Evolutionary conservation across 768 basidiomycete genomes (phyloP).

Genomic region (Trametes sanguinea): DNA sequence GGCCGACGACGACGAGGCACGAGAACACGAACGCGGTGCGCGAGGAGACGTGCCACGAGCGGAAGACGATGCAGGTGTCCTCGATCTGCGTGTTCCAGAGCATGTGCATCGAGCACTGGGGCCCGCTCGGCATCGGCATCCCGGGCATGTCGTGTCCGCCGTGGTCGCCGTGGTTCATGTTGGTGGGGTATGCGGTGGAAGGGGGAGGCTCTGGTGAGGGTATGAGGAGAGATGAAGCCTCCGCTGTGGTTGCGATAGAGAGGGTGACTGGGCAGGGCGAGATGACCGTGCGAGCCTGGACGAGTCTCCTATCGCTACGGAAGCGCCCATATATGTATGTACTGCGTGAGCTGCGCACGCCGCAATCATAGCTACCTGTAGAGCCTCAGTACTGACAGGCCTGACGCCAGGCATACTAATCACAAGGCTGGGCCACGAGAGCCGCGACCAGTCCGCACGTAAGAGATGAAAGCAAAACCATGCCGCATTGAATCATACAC

Average conservation of each 20-base stretch:
- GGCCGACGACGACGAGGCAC: slow-evolving; percentile 59
- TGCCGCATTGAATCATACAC: slow-evolving; percentile 19
- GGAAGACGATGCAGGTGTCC: slow-evolving; percentile 82
- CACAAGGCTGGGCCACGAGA: too few species aligned
- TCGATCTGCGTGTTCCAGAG: slow-evolving; percentile 83
- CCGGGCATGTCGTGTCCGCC: slow-evolving; percentile 40
- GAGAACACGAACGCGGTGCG: slow-evolving; percentile 60
- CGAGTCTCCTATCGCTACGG: neutral
- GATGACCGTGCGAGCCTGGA: slow-evolving; percentile 11
- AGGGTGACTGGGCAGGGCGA: neutral
- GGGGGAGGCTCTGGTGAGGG: neutral
- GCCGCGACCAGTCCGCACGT: too few species aligned
- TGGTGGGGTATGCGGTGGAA: neutral
- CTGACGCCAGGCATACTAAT: too few species aligned
- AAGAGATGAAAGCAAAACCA: neutral
- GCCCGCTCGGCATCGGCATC: slow-evolving; percentile 43
- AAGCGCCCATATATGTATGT: neutral
- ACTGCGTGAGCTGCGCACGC: too few species aligned
- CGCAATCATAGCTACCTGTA: too few species aligned
- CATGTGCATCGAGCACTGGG: slow-evolving; percentile 76
- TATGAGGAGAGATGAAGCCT: neutral
- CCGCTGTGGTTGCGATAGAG: slow-evolving; percentile 1
- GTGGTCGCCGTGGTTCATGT: slow-evolving; percentile 45
- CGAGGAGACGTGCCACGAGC: slow-evolving; percentile 71
- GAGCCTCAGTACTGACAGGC: too few species aligned